Conservation (phyloP, 176 grass and related monocot species). For the Paspalum notatum region DNA sequence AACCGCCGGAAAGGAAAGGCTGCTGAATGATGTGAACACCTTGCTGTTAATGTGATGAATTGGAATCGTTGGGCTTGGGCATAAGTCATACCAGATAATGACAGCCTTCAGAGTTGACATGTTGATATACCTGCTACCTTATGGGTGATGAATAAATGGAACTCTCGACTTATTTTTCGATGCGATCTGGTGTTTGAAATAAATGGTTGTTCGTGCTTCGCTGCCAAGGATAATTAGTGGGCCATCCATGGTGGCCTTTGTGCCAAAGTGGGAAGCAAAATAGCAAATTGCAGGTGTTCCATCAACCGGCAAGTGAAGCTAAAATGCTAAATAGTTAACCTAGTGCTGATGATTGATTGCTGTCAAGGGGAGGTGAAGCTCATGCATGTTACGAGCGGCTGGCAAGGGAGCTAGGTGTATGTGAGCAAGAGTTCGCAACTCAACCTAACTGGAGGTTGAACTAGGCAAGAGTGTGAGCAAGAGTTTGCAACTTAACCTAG, state of each 20-base stretch:
- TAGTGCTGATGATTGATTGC: too few relatives aligned
- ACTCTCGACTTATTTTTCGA: background rate
- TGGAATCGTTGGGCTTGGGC: conserved; percentile 36
- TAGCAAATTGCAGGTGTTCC: background rate
- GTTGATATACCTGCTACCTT: conserved; percentile 32
- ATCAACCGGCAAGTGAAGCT: too few relatives aligned
- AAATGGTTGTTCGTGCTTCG: background rate
- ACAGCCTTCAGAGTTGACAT: conserved; percentile 25
- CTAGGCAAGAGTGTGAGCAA: too few relatives aligned
- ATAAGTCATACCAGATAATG: conserved; percentile 40
- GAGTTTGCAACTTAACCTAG: too few relatives aligned
- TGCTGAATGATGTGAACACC: conserved; percentile 54
- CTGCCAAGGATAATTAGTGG: background rate
- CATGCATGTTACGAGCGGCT: too few relatives aligned
- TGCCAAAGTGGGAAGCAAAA: background rate
- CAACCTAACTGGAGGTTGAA: too few relatives aligned
- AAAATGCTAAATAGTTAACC: too few relatives aligned
- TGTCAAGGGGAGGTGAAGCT: too few relatives aligned
- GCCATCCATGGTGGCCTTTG: background rate
- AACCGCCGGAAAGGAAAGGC: conserved; percentile 91
- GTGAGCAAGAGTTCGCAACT: too few relatives aligned
- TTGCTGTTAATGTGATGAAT: conserved; percentile 9
- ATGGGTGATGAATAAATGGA: conserved; percentile 45
- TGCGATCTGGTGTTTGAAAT: conserved; percentile 11
- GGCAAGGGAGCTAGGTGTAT: too few relatives aligned